Evolutionary conservation across 2,329 filamentous ascomycete species (phyloP), one percentile per base, ranked within the genome.

Genomic region (Periconia sp.): DNA sequence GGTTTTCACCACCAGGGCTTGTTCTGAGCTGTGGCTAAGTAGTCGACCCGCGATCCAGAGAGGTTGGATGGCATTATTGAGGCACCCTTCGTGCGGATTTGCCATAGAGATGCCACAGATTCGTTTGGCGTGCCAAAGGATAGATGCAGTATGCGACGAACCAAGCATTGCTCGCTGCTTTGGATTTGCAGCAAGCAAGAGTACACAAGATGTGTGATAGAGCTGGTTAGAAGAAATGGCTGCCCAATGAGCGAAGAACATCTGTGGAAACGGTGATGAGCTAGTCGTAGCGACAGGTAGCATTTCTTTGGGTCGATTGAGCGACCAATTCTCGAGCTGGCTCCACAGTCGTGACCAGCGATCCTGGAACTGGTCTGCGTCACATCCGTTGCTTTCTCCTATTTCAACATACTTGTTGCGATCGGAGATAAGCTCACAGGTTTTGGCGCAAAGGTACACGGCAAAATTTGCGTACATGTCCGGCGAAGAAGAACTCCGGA

Each of bases 11-110:
- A 73, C 66, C 11, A 68, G 49, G 1, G 54, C 53, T 46, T 74
- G 71, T 44, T 75, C 71, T 1, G 71, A 69, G 2, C 64, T 68
- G 61, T 83, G 80, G 40, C 75, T 82, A 29, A 83, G 70, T 0
- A 81, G 61, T 24, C 74, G 70, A 0, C 79, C 81, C 1, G 81
- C 80, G 10, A 83, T 70, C 75, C 78, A 82, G 0, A 83, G 65
- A 1, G 80, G 80, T 48, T 83, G 80, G 4, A 82, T 78, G 3
- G 79, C 78, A 53, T 83, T 83, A 47, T 79, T 83, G 23, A 81
- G 54, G 47, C 77, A 80, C 3, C 79, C 80, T 9, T 77, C 71
- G 43, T 83, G 79, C 4, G 74, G 75, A 43, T 83, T 83, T 3
- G 79, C 74, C 10, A 78, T 54, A 0, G 79, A 81, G 16, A 83